These are phyloP conservation scores for Trypanosoma theileri DNA, from an alignment of 208 protist species.

Conservation along the genomic window DNA sequence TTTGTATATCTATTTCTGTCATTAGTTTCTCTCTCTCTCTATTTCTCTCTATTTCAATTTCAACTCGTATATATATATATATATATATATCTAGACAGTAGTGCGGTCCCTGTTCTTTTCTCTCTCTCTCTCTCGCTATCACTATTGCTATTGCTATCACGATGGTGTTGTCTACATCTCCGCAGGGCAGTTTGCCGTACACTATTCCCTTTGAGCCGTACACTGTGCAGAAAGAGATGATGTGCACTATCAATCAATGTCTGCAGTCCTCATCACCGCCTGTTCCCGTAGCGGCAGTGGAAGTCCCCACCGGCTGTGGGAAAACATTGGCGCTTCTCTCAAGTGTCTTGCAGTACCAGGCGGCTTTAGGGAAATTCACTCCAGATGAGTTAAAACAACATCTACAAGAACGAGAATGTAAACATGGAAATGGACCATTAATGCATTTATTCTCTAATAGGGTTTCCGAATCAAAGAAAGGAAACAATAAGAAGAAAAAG, in stretches of 20 bases:
- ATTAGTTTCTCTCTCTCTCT: too few relatives aligned
- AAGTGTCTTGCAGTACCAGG: slow-evolving; percentile 71
- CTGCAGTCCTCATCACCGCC: slow-evolving; percentile 33
- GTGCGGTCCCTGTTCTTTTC: neutral
- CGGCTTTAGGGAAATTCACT: slow-evolving; percentile 91
- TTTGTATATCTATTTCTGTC: neutral
- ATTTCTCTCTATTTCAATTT: too few relatives aligned
- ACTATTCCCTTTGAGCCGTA: slow-evolving; percentile 42
- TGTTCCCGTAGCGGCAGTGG: slow-evolving; percentile 68
- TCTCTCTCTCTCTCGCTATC: too few relatives aligned
- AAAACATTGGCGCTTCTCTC: slow-evolving; percentile 97
- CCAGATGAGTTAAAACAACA: slow-evolving; percentile 92
- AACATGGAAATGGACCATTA: slow-evolving; percentile 28
- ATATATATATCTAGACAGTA: too few relatives aligned
- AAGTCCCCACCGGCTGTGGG: slow-evolving; percentile 96
- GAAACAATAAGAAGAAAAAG: slow-evolving; percentile 27
- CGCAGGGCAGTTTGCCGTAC: slow-evolving; percentile 3
- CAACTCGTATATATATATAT: too few relatives aligned
- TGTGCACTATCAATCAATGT: slow-evolving; percentile 54
- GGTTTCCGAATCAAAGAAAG: slow-evolving; percentile 56
- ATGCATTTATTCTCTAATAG: neutral
- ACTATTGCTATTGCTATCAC: too few relatives aligned
- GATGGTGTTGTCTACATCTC: neutral
- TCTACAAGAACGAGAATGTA: slow-evolving; percentile 75
- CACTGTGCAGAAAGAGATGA: slow-evolving; percentile 87